Percentiles rank a stretch among this genome's conserved stretches.
These are phyloP conservation scores for Candolleomyces eurysporus DNA, from an alignment of 768 basidiomycete species.

Conservation along the genomic window DNA sequence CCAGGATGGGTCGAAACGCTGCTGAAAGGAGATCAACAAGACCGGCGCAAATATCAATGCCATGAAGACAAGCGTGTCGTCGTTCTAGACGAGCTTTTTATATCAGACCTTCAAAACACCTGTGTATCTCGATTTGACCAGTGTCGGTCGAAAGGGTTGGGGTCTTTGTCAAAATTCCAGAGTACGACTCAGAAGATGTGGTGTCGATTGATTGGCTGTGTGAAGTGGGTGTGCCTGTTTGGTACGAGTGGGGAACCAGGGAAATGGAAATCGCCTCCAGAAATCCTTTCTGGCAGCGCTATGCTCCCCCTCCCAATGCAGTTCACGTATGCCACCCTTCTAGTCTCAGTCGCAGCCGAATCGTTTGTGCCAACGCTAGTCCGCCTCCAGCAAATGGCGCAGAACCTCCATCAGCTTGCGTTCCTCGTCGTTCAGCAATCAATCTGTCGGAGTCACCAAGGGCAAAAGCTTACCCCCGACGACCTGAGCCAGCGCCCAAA, in stretches of 20 bases:
- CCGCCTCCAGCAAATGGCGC: too few relatives aligned
- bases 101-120: background rate
- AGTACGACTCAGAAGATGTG: background rate
- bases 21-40: too few relatives aligned
- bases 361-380: too few relatives aligned
- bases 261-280: background rate
- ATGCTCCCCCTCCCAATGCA: background rate
- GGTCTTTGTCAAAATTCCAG: background rate
- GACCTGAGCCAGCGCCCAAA: background rate
- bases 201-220: background rate
- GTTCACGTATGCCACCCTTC: background rate
- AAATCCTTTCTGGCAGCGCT: background rate
- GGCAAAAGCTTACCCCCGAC: background rate
- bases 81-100: background rate
- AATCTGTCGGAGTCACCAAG: too few relatives aligned
- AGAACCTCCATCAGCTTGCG: too few relatives aligned
- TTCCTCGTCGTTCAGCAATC: too few relatives aligned
- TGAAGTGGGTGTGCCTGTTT: background rate
- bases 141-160: background rate
- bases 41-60: too few relatives aligned
- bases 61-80: background rate
- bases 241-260: background rate
- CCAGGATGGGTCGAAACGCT: background rate
- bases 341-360: background rate
- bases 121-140: background rate